Conservation (phyloP, 108 stramenopile genomes). For the Ochromonas danica region DNA sequence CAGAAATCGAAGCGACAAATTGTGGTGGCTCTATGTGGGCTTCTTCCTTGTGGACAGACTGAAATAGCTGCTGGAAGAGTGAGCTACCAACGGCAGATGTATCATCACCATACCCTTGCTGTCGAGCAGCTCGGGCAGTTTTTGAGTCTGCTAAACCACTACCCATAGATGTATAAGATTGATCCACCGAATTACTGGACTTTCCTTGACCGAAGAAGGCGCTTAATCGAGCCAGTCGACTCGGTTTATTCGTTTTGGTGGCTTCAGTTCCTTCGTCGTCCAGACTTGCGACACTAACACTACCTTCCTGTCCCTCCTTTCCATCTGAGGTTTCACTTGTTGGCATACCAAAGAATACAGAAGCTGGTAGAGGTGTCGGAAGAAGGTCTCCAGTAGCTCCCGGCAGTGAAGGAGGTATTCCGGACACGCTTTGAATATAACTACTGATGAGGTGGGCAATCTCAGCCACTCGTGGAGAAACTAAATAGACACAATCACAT, state of each 20-base stretch:
- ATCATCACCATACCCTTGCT: background rate
- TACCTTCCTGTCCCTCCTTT: no score
- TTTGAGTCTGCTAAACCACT: background rate
- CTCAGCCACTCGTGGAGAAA: conserved; percentile 8
- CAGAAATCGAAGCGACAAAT: background rate
- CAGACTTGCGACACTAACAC: background rate
- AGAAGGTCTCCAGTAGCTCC: background rate
- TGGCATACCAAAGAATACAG: background rate
- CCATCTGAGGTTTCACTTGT: background rate
- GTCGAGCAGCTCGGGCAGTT: background rate
- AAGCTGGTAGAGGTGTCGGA: background rate
- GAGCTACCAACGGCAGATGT: background rate
- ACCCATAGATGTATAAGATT: background rate
- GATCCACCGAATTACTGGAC: background rate
- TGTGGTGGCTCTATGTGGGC: background rate
- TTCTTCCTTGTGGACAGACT: background rate
- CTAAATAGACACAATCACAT: conserved; percentile 37
- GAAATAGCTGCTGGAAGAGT: background rate
- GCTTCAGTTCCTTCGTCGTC: background rate
- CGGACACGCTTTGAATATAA: background rate
- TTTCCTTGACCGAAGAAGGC: background rate
- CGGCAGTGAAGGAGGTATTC: background rate
- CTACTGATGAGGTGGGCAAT: conserved; percentile 13
- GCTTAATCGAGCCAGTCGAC: background rate
- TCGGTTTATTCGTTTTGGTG: background rate